Base-by-base conservation (phyloP, 2,329 filamentous ascomycete genomes). In the Bertia moriformis region DNA sequence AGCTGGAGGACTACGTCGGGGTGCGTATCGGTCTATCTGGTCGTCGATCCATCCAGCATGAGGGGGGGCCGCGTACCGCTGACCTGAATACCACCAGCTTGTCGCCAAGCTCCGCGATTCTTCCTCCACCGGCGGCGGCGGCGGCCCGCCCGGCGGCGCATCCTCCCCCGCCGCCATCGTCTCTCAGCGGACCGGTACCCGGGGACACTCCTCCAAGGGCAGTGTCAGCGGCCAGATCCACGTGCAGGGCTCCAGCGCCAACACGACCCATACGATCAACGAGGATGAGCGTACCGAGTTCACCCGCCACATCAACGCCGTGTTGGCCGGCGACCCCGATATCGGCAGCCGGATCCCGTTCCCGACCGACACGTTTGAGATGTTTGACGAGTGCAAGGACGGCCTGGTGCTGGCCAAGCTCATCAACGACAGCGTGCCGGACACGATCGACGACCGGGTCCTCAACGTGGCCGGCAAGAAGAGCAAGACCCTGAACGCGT, bases 261-360 rank as follows among this genome's bases (percentile, higher is more conserved):
- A 93, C 60, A 83, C 86, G 49, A 94, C 88, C 30, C 91, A 98
- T 63, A 96, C 91, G 42, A 96, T 98, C 67, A 98, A 98, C 62
- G 91, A 98, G 62, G 91, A 98, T 65, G 91, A 98, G 65, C 79
- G 91, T 49, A 95, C 89, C 48, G 91, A 96, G 54, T 98, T 98
- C 56, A 98, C 91, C 39, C 83, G 88, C 51, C 91, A 98, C 60
- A 98, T 98, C 73, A 98, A 98, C 60, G 91, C 91, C 39, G 87
- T 96, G 20, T 72, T 98, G 46, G 86, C 86, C n/a, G 91, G 91
- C 47, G 91, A 98, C 60, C 63, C 81, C 39, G 91, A 98, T 54
- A 86, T 98, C 59, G 89, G 87, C 51, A 69, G 73, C 56, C 78
- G 88, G 40, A 67, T 98, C 24, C 91, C 91, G n/a, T 98, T 98